Conservation (phyloP, 75 land plant species). For the Pinus tabuliformis region DNA sequence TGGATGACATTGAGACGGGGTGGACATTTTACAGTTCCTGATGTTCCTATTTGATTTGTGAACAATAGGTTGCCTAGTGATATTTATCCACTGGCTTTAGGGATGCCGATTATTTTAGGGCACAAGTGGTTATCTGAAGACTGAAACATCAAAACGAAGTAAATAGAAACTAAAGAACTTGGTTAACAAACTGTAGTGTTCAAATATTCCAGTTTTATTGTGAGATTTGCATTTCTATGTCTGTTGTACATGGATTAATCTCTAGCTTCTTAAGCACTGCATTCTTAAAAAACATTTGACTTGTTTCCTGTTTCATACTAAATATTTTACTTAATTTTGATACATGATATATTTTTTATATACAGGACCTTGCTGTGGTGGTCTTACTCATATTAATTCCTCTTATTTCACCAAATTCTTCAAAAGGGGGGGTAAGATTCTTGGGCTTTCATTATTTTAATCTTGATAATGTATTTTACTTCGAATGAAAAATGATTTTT, state of each 20-base stretch:
- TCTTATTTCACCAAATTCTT: conserved; percentile 96
- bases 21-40: neutral
- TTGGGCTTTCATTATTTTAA: conserved; percentile 7
- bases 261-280: neutral
- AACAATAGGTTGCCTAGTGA: neutral
- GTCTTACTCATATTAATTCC: conserved; percentile 95
- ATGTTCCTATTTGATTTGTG: neutral
- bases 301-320: too few relatives aligned
- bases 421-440: conserved; percentile 94
- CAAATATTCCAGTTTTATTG: neutral
- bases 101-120: neutral
- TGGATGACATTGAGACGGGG: neutral
- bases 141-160: neutral
- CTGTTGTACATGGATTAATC: neutral
- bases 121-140: neutral
- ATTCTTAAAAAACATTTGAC: neutral
- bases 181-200: neutral
- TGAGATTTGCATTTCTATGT: neutral
- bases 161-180: neutral
- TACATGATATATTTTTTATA: neutral
- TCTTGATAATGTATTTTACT: neutral
- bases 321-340: neutral
- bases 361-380: conserved; percentile 96
- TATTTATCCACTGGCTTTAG: neutral
- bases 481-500: neutral